Evolutionary conservation across 495 filamentous ascomycete species (phyloP).

Genomic region (Penicillium verhagenii): DNA sequence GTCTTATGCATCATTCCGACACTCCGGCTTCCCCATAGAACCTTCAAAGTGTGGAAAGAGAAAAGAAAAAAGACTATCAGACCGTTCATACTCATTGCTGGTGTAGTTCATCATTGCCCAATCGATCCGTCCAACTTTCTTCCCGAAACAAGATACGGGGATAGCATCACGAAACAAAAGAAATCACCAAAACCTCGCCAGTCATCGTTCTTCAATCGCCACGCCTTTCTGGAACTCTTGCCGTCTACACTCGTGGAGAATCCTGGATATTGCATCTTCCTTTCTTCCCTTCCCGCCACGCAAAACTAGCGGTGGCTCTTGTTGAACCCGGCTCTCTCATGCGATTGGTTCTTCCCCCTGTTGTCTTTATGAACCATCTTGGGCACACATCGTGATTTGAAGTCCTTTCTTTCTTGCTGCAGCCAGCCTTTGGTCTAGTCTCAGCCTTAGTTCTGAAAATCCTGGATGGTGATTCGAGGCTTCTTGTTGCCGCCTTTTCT

Average conservation of each 20-base stretch:
- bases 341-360: slow-evolving; percentile 18
- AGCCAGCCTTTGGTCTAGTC: slow-evolving; percentile 35
- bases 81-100: slow-evolving; percentile 34
- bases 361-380: slow-evolving; percentile 23
- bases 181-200: slow-evolving; percentile 28
- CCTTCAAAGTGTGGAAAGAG: too few species aligned
- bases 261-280: too few species aligned
- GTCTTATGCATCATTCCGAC: slow-evolving; percentile 38
- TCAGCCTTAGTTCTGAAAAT: slow-evolving; percentile 27
- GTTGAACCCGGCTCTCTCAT: slow-evolving; percentile 8
- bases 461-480: slow-evolving; percentile 41
- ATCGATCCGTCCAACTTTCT: slow-evolving; percentile 15
- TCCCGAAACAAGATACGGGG: slow-evolving; percentile 27
- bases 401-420: slow-evolving; percentile 27
- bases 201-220: slow-evolving; percentile 14
- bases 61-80: background rate
- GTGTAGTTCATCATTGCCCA: slow-evolving; percentile 31
- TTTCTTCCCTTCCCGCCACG: background rate
- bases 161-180: slow-evolving; percentile 17
- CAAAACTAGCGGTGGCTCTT: slow-evolving; percentile 15
- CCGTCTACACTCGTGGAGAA: slow-evolving; percentile 12
- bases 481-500: slow-evolving; percentile 25
- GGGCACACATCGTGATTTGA: slow-evolving; percentile 28
- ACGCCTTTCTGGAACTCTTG: background rate
- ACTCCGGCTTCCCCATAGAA: slow-evolving; percentile 14